These are phyloP conservation scores for Codiaeum variegatum DNA, from an alignment of 441 rosid species.

Conservation along the genomic window DNA sequence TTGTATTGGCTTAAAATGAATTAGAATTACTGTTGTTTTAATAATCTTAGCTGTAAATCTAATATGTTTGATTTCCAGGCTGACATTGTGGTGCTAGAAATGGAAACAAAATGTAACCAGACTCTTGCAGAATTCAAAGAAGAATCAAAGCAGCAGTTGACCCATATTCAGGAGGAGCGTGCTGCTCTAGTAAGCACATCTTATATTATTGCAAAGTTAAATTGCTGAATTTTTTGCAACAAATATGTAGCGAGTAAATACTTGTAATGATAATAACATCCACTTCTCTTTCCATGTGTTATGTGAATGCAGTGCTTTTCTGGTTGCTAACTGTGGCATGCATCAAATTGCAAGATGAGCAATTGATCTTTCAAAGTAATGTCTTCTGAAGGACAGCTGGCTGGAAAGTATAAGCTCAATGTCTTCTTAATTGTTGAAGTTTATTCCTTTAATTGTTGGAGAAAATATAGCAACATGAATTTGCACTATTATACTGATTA, in stretches of 20 bases:
- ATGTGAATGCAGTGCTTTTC: too few species aligned
- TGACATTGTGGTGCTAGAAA: slow-evolving; percentile 44
- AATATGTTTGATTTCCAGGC: slow-evolving; percentile 39
- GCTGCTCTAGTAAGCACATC: slow-evolving; percentile 50
- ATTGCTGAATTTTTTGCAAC: slow-evolving; percentile 13
- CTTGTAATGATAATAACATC: too few species aligned
- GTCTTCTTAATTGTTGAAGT: too few species aligned
- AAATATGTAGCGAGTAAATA: too few species aligned
- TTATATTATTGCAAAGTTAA: slow-evolving; percentile 23
- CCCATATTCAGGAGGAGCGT: slow-evolving; percentile 55
- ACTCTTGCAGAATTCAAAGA: slow-evolving; percentile 51
- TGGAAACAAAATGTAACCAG: slow-evolving; percentile 47
- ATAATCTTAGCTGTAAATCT: slow-evolving; percentile 13
- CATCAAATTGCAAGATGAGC: too few species aligned
- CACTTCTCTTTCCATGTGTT: too few species aligned
- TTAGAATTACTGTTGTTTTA: neutral
- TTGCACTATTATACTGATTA: neutral
- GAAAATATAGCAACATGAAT: too few species aligned
- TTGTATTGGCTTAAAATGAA: neutral
- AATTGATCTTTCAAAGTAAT: too few species aligned
- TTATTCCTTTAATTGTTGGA: too few species aligned
- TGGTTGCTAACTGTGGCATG: too few species aligned
- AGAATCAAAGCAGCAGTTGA: slow-evolving; percentile 49
- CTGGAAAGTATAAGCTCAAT: too few species aligned
- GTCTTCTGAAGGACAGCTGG: too few species aligned